A percentile compares a stretch with the other conserved stretches of the same genome.
These are phyloP conservation scores for Tetrapisispora nanseiensis DNA, from an alignment of 805 yeast species.

Conservation along the genomic window DNA sequence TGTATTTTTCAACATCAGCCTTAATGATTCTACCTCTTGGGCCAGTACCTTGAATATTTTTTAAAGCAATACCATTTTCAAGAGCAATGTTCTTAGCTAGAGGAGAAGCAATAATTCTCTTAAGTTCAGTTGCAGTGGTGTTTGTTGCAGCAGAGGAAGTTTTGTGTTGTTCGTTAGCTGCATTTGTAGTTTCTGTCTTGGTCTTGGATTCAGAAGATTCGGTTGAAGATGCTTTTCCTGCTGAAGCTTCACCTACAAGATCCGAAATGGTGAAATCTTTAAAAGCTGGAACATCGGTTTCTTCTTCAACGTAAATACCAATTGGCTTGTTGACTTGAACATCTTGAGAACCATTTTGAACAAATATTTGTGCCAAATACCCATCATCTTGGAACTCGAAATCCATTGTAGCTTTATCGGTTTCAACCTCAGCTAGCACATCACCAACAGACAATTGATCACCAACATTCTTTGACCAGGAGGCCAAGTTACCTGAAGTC, in stretches of 20 bases:
- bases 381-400: conserved; percentile 98
- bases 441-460: conserved; percentile 88
- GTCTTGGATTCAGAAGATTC: conserved; percentile 29
- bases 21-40: conserved; percentile 92
- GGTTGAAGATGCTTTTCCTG: conserved; percentile 27
- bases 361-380: conserved; percentile 73
- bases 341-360: conserved; percentile 80
- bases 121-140: conserved; percentile 29
- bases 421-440: conserved; percentile 91
- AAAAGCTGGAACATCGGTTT: conserved; percentile 78
- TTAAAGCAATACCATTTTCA: conserved; percentile 82
- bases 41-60: conserved; percentile 82
- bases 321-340: conserved; percentile 91
- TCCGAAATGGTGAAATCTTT: conserved; percentile 51
- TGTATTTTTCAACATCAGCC: conserved; percentile 72
- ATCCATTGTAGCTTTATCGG: conserved; percentile 97
- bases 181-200: conserved; percentile 13
- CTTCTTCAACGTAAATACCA: conserved; percentile 90
- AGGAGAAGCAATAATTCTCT: conserved; percentile 82
- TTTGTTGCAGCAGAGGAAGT: conserved; percentile 30
- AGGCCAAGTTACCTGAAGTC: conserved; percentile 89
- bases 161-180: conserved; percentile 34
- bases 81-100: conserved; percentile 87
- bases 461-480: conserved; percentile 86
- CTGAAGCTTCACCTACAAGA: conserved; percentile 29